Evolutionary conservation across 2,329 filamentous ascomycete genomes (phyloP).

Genomic region (Drechmeria coniospora): DNA sequence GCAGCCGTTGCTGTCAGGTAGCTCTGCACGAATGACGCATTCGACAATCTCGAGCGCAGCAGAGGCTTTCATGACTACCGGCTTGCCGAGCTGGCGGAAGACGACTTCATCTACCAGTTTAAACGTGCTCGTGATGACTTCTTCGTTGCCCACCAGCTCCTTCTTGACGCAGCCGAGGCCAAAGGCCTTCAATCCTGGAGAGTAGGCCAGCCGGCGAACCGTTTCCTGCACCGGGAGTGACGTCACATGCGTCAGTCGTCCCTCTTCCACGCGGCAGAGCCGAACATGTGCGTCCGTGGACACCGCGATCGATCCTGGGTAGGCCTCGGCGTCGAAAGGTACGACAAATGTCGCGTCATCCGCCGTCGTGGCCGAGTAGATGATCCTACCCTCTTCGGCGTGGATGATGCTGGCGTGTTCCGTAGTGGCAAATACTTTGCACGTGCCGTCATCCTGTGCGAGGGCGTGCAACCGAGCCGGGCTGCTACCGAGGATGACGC

Average conservation of each 20-base stretch:
- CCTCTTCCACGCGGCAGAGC: slow-evolving; percentile 66
- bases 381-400: slow-evolving; percentile 67
- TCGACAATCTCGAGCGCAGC: slow-evolving; percentile 59
- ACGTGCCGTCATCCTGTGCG: slow-evolving; percentile 50
- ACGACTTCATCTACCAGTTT: slow-evolving; percentile 81
- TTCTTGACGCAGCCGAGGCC: slow-evolving; percentile 75
- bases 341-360: slow-evolving; percentile 72
- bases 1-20: slow-evolving; percentile 42
- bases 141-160: slow-evolving; percentile 52
- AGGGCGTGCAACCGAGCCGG: slow-evolving; percentile 70
- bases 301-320: slow-evolving; percentile 65
- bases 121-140: slow-evolving; percentile 67
- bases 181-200: slow-evolving; percentile 62
- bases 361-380: slow-evolving; percentile 87
- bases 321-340: slow-evolving; percentile 67
- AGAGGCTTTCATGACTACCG: slow-evolving; percentile 41
- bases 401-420: slow-evolving; percentile 93
- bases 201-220: slow-evolving; percentile 77
- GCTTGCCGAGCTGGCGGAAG: slow-evolving; percentile 61
- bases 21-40: slow-evolving; percentile 61
- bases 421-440: slow-evolving; percentile 81
- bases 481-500: slow-evolving; percentile 70
- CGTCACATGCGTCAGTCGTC: slow-evolving; percentile 78
- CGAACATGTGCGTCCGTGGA: slow-evolving; percentile 64
- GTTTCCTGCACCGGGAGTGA: slow-evolving; percentile 66